Base-by-base conservation (phyloP, 805 yeast genomes). In the Candida qinlingensis region DNA sequence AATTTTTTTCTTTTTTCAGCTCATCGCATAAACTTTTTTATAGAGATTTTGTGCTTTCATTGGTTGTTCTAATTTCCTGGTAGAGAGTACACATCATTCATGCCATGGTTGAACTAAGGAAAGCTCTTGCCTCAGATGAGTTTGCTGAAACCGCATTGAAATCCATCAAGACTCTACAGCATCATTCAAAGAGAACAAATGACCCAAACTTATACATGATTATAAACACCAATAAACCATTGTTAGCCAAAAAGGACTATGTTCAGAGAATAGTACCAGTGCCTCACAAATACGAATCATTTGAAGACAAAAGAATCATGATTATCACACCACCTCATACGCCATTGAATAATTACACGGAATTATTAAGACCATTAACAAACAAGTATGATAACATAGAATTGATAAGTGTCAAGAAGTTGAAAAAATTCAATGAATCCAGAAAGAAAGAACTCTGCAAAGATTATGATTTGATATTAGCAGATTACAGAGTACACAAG, bases 401-500 rank as follows among this genome's bases (percentile, higher is more conserved):
- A 39, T 12, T 49, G 6, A 39, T 51, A 10, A 44, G 45, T 19
- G 79, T 87, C 27, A 68, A 80, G 19, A 75, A 88, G 11, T 69
- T 83, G 42, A 79, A 77, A 53, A 81, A 76, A 54, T 62, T 84
- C 48, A 79, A 75, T 58, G 65, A 74, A 4, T 74, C 73, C 44
- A 69, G 75, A 27, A 60, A 79, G 34, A 72, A 70, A 43, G 76
- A 74, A 42, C 55, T 82, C 1, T 79, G 69, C 56, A 74, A 77
- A 49, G 87, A 83, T 37, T 81, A 75, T 60, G 96, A 87, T 58
- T 57, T 83, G 29, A 72, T 88, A 3, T 69, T 87, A 8, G 81
- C 84, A 5, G 96, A 88, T 63, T 77, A 81, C 45, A 69, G 94
- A 52, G 74, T 87, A 2, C 81, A 80, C 57, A 79, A 77, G 52